Base-by-base conservation (phyloP, 306 rosid species). In the Cyclanthera cordifolia region DNA sequence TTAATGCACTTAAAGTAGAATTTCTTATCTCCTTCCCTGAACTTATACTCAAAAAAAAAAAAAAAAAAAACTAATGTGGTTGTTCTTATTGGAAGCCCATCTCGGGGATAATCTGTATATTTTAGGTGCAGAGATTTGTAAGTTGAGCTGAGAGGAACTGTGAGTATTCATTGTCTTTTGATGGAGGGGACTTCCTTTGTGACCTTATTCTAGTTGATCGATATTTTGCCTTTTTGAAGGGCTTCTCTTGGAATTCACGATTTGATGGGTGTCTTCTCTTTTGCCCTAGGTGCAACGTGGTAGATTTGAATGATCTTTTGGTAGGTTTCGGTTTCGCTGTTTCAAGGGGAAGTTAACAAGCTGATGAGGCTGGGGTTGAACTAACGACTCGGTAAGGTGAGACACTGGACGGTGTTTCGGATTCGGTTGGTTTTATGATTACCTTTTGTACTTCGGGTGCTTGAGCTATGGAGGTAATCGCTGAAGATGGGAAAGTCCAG, bases 401-500 rank as follows among this genome's bases (percentile, higher is more conserved):
- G 69, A 53, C 37, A 41, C 53, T 43, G 53, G 74, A 74, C 72
- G 82, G 83, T 78, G 74, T 69, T 76, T 76, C 75, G 77, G 77
- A 75, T 78, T 81, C 20, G 27, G n/a, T 28, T 28, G 32, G 67
- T 81, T 82, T 74, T 46, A 27, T 50, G 57, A 28, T 28, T 28
- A 28, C 4, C 32, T 28, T 2, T 17, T n/a, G n/a, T n/a, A n/a
- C n/a, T n/a, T n/a, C n/a, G 41, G 71, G 55, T 24, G 10, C 81
- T 76, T 82, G 74, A 71, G 76, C 80, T 39, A 88, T 91, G 97
- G 97, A 94, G 46, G 75, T 84, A 70, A 85, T 79, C 71, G 86
- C 72, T 74, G 92, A 79, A 77, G 83, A 88, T 85, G 96, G 92
- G 34, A 84, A 87, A 80, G 89, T 85, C 70, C 84, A 84, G 86